Evolutionary conservation across 2,329 filamentous ascomycete species (phyloP).

Genomic region (Colletotrichum sp.): DNA sequence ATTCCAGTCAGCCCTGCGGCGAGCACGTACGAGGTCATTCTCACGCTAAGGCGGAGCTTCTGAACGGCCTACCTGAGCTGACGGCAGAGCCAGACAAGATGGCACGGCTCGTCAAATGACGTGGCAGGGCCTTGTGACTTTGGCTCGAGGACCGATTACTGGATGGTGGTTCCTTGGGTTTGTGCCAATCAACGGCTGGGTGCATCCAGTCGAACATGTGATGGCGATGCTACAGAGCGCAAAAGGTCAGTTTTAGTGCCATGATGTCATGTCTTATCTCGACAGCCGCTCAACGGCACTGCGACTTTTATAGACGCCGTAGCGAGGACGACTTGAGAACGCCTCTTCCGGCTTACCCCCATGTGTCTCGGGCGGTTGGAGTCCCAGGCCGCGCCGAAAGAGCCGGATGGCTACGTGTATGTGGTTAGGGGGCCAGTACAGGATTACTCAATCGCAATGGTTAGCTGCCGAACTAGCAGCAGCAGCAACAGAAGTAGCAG

Average conservation of each 20-base stretch:
- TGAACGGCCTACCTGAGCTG: not conserved
- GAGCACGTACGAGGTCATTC: not conserved
- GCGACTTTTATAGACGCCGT: not conserved
- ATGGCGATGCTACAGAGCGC: not conserved
- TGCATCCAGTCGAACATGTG: not conserved
- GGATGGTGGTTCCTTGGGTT: not conserved
- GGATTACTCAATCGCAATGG: not conserved
- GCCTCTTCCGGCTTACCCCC: not conserved
- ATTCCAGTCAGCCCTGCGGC: not conserved
- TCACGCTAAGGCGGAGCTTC: not conserved
- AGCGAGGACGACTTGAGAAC: not conserved
- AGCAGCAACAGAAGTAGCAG: not conserved
- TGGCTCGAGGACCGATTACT: not conserved
- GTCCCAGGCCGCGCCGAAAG: not conserved
- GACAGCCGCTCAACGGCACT: not conserved
- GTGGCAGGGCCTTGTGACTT: not conserved
- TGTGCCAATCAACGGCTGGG: not conserved
- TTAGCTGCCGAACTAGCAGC: not conserved
- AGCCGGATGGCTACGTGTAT: not conserved
- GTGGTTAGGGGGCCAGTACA: not conserved
- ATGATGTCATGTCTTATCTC: not conserved
- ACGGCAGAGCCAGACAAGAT: not conserved
- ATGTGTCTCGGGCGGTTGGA: not conserved
- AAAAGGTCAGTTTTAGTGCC: not conserved
- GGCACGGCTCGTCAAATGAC: constrained; percentile 5